Base-by-base conservation (phyloP, 495 filamentous ascomycete genomes). In the Penicillium canescens region DNA sequence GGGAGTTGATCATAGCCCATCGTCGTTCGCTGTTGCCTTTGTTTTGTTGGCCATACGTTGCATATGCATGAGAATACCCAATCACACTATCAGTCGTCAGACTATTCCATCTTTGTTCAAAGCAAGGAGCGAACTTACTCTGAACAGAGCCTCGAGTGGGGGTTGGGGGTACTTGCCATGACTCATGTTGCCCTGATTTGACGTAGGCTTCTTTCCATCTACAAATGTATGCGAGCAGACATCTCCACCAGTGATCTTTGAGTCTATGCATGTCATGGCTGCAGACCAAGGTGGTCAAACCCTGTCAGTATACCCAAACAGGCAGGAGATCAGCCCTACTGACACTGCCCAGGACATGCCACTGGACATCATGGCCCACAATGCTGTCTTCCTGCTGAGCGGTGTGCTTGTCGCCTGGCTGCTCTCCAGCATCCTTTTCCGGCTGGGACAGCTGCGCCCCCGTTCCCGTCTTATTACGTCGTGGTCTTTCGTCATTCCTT, bases 231-330 rank as follows among this genome's bases (percentile, higher is more conserved):
- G 28, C 28, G 21, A 46, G 34, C 16, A 14, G 3, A 23, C 6
- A 1, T 21, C 16, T 41, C 20, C 38, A 31, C 38, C 14, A 16
- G 14, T 14, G 9, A 10, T 41, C 14, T 41, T 9, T 41, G 38
- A 18, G 48, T 14, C 35, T 18, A 49, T 50, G 48, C 48, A 50
- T 24, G 48, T 50, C 48, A 50, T 50, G 48, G 48, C 12, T 49
- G 46, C 38, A 40, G 24, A 24, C 18, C 4, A 16, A 13, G 21
- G 36, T 20, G 23, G 20, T 6, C 18, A 37, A 41, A 34, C 37
- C 48, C 14, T 42, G 48, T 42, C 31, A 28, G 38, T 33, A 8
- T 3, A 6, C 38, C 38, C 36, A 20, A 24, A 50, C 8, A 1
- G 38, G 48, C 3, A 50, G 18, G 18, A 34, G 38, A 50, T 31